phyloP scores from a whole-genome alignment of 129 eudicot species.

The Arctium minus region DNA sequence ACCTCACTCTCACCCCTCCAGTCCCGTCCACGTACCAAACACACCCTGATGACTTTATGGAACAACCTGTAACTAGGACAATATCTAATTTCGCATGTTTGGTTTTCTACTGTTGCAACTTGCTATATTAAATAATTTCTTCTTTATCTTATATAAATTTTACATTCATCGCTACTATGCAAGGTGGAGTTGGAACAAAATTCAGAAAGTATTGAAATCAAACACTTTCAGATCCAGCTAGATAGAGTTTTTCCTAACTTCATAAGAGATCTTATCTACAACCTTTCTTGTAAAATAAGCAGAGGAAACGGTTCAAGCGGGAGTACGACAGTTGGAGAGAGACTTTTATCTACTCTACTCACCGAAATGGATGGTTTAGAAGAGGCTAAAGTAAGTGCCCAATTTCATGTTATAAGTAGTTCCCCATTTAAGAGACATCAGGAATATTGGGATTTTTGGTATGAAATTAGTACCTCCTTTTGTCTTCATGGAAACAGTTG shows the following conservation, averaged over 20 bases:
- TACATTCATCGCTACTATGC: neutral
- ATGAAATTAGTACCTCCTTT: neutral
- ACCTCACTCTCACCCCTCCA: too few relatives aligned
- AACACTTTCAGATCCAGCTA: neutral
- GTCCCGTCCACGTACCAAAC: neutral
- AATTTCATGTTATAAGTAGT: neutral
- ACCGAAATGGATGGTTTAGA: slow-evolving; percentile 99
- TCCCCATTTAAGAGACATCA: neutral
- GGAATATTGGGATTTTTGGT: neutral
- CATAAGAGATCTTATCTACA: neutral
- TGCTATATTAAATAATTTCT: neutral
- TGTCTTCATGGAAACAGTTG: neutral
- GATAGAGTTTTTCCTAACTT: neutral
- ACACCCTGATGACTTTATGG: neutral
- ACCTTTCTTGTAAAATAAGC: slow-evolving; percentile 8
- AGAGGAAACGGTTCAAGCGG: slow-evolving; percentile 91
- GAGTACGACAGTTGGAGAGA: slow-evolving; percentile 72
- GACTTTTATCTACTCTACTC: slow-evolving; percentile 85
- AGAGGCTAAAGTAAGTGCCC: slow-evolving; percentile 71
- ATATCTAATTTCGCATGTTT: neutral
- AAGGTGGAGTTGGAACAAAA: neutral
- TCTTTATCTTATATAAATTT: neutral
- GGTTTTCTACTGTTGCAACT: neutral
- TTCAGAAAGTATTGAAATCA: neutral
- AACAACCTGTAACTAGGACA: neutral